Evolutionary conservation across 331 rosid species (phyloP).

Genomic region (Stylosanthes scabra): DNA sequence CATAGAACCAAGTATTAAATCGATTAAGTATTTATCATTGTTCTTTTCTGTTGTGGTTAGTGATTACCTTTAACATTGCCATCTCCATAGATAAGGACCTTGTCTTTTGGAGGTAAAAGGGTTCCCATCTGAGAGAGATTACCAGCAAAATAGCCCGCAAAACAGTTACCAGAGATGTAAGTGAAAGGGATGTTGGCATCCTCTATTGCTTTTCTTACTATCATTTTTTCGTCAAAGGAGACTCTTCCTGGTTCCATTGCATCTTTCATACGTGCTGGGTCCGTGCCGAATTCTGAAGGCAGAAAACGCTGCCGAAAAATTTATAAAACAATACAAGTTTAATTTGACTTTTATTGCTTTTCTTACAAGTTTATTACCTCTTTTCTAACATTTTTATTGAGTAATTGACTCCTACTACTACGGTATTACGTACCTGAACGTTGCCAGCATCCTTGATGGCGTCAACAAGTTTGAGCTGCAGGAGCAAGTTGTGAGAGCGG

Average conservation of each 20-base stretch:
- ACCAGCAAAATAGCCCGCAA: slow-evolving; percentile 82
- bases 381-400: no score
- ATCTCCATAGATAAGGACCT: slow-evolving; percentile 74
- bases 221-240: slow-evolving; percentile 84
- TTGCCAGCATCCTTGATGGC: slow-evolving; percentile 88
- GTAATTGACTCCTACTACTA: no score
- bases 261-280: slow-evolving; percentile 73
- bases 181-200: slow-evolving; percentile 82
- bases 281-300: slow-evolving; percentile 88
- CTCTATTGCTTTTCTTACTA: slow-evolving; percentile 70
- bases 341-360: no score
- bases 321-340: no score
- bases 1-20: no score
- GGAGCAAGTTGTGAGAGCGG: slow-evolving; percentile 58
- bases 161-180: slow-evolving; percentile 73
- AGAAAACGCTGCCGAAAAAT: slow-evolving; percentile 61
- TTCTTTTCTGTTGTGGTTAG: not conserved
- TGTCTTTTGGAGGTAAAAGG: slow-evolving; percentile 71
- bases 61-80: slow-evolving; percentile 69
- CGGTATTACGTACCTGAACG: no score
- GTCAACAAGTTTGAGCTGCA: slow-evolving; percentile 80
- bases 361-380: no score
- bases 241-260: slow-evolving; percentile 88
- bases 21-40: no score
- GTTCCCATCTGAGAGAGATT: slow-evolving; percentile 75